phyloP scores from a whole-genome alignment of 108 stramenopile species.

The Pseudonitzschia multiseries region DNA sequence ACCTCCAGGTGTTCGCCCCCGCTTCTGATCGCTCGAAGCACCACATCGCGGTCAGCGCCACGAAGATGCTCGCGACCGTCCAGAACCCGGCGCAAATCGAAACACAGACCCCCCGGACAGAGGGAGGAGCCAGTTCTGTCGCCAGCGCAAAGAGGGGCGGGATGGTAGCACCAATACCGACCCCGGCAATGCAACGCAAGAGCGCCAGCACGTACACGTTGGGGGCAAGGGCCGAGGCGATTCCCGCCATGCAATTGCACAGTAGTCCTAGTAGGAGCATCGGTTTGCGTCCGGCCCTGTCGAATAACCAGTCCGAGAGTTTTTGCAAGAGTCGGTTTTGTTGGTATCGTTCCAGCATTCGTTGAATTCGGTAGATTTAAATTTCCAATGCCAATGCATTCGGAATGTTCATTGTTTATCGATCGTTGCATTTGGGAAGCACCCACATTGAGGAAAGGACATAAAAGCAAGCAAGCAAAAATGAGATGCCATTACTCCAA shows the following conservation, averaged over 20 bases:
- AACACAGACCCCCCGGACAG: constrained; percentile 64
- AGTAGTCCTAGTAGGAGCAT: constrained; percentile 59
- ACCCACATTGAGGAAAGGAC: no score
- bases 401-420: no score
- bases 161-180: constrained; percentile 76
- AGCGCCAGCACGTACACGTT: constrained; percentile 39
- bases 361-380: no score
- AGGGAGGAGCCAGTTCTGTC: constrained; percentile 74
- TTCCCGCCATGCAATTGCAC: constrained; percentile 60
- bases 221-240: constrained; percentile 47
- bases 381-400: no score
- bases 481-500: no score
- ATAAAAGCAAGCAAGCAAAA: no score
- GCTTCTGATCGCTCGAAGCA: constrained; percentile 37
- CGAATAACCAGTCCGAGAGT: no score
- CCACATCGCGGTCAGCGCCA: constrained; percentile 60
- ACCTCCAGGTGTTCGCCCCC: constrained; percentile 49
- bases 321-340: no score
- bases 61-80: constrained; percentile 85
- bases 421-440: no score
- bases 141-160: constrained; percentile 73
- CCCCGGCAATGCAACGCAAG: constrained; percentile 65
- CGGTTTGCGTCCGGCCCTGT: constrained; percentile 56
- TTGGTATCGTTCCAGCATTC: no score
- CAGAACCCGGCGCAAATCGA: constrained; percentile 77